These are phyloP conservation scores for Ceratocystis cacaofunesta DNA, from an alignment of 2,329 filamentous ascomycete genomes.

Conservation along the genomic window DNA sequence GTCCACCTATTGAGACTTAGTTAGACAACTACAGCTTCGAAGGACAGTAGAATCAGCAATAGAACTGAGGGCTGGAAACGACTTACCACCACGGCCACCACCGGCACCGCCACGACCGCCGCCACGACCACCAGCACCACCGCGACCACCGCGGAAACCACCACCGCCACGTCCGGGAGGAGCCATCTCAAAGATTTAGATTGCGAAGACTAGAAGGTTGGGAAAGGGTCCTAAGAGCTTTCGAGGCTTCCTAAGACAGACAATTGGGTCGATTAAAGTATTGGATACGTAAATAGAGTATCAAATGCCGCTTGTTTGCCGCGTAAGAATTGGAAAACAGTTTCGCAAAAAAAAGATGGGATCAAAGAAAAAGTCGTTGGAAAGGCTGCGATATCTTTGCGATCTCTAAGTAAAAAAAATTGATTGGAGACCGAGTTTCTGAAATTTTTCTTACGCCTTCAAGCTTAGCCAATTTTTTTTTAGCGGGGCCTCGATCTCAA, in stretches of 20 bases:
- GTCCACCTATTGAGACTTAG: constrained; percentile 13
- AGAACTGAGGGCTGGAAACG: neutral
- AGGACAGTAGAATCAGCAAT: neutral
- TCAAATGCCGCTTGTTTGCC: constrained; percentile 1
- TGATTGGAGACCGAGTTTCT: constrained; percentile 16
- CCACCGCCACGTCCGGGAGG: constrained; percentile 22
- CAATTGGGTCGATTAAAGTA: constrained; percentile 5
- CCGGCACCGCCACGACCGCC: constrained; percentile 16
- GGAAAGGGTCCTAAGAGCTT: constrained; percentile 18
- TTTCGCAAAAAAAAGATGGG: constrained; percentile 9
- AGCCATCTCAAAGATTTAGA: constrained; percentile 22
- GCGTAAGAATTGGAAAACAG: constrained; percentile 8
- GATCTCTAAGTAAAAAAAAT: constrained; percentile 17
- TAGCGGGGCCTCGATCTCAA: constrained; percentile 17
- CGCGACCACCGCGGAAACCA: constrained; percentile 26
- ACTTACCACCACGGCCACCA: constrained; percentile 16
- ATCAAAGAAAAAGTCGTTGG: constrained; percentile 10
- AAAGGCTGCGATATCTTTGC: constrained; percentile 16
- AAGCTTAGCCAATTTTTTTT: constrained; percentile 18
- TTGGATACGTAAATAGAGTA: constrained; percentile 6
- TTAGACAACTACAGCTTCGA: constrained; percentile 6
- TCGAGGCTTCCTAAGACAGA: constrained; percentile 13
- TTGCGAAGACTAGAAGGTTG: constrained; percentile 17
- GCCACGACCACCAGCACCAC: constrained; percentile 18
- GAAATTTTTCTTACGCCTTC: constrained; percentile 19